These are phyloP conservation scores for Lactarius pseudohatsudake DNA, from an alignment of 768 basidiomycete species.

Conservation along the genomic window DNA sequence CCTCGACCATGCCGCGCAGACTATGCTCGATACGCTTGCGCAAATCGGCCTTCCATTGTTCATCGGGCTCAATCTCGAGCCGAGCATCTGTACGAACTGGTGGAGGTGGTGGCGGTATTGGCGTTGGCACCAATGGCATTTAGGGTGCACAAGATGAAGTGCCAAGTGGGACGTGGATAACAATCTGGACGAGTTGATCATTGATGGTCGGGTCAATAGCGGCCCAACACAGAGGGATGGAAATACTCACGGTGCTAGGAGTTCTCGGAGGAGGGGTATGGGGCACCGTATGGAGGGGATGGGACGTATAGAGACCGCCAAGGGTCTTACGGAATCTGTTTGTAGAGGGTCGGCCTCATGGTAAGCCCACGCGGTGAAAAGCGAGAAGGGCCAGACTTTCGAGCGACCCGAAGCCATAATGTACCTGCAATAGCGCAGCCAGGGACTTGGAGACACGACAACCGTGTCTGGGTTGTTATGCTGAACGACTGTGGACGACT, in stretches of 20 bases:
- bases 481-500: neutral
- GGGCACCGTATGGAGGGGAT: constrained; percentile 19
- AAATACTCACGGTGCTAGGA: constrained; percentile 18
- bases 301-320: constrained; percentile 17
- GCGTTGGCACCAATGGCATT: constrained; percentile 24
- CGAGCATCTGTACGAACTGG: constrained; percentile 19
- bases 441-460: neutral
- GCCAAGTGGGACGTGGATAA: constrained; percentile 20
- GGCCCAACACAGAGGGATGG: neutral
- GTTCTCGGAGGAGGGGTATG: constrained; percentile 17
- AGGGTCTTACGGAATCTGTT: constrained; percentile 22
- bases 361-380: constrained; percentile 29
- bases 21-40: constrained; percentile 24
- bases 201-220: neutral
- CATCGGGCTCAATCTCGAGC: constrained; percentile 24
- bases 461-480: neutral
- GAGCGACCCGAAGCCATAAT: constrained; percentile 17
- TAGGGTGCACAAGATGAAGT: constrained; percentile 25
- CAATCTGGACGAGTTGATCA: constrained; percentile 4
- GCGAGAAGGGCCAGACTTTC: constrained; percentile 26
- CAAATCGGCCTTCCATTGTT: constrained; percentile 27
- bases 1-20: constrained; percentile 24
- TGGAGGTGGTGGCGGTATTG: constrained; percentile 23
- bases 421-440: neutral
- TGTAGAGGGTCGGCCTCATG: constrained; percentile 29